phyloP scores from a whole-genome alignment of 768 basidiomycete genomes.

The Mycena pura region DNA sequence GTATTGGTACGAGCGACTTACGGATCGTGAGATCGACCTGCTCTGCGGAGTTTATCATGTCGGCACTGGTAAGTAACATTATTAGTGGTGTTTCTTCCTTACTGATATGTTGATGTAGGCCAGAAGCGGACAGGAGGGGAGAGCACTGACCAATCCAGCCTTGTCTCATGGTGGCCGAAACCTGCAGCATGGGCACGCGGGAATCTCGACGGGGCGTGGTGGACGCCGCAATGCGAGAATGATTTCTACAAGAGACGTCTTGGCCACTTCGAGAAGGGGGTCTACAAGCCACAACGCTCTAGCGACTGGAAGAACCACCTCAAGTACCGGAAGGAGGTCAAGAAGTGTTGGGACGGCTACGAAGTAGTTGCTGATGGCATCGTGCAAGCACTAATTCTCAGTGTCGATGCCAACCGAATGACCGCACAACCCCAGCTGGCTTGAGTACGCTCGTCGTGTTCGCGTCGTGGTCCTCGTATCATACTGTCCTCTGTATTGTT shows the following conservation, averaged over 20 bases:
- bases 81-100: neutral
- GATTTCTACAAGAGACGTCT: neutral
- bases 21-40: neutral
- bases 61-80: neutral
- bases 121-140: neutral
- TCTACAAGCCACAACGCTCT: neutral
- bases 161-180: neutral
- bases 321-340: neutral
- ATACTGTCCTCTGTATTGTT: too few species aligned
- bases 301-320: neutral
- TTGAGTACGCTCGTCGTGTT: too few species aligned
- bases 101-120: neutral
- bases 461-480: too few species aligned
- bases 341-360: neutral
- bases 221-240: neutral
- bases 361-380: too few species aligned
- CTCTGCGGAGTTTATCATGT: too few species aligned
- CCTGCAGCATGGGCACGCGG: neutral
- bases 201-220: neutral
- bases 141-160: neutral
- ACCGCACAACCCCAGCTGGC: too few species aligned
- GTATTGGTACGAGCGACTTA: neutral
- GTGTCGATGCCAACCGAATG: too few species aligned
- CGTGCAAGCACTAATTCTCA: too few species aligned
- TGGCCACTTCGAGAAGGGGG: neutral